Base-by-base conservation (phyloP, 116 monocot genomes). In the Dioscorea cayenensis region DNA sequence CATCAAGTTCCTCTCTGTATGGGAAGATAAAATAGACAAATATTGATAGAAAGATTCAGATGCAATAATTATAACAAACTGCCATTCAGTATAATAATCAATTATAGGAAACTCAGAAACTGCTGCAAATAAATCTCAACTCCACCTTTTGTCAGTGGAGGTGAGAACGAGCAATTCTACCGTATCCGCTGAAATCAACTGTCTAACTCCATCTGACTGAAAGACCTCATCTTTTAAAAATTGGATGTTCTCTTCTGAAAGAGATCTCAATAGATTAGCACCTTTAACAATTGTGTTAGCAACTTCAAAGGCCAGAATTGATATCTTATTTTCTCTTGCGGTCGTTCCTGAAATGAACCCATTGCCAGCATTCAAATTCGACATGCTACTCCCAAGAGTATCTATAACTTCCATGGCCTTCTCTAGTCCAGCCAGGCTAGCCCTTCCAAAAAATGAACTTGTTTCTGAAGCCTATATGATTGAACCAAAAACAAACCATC, bases 201-300 rank as follows among this genome's bases (percentile, higher is more conserved):
- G 28, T 64, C 75, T 71, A 64, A 90, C 76, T 20, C 87, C 90
- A 20, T 90, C 84, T 27, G 84, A 90, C 51, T 76, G 77, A 49
- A 87, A 72, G 64, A 90, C 60, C 4, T 84, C 82, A 66, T 82
- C 77, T 52, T 84, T 87, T 71, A 90, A 80, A 21, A 76, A 71
- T 63, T 78, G 70, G 70, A 87, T 82, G 60, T 77, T 90, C 63
- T 82, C 87, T 48, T 90, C 90, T 27, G 90, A 84, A 64, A 87
- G 80, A 13, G 84, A 87, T 8, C 63, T 74, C 73, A 87, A 77
- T 49, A 90, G 67, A 60, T 59, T 82, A 63, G 82, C 75, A 77
- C 87, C 87, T 79, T 90, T 87, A 70, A 84, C 90, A 73, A 90
- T 86, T 64, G 90, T 90, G 65, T 90, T 90, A 65, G 90, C 90